A percentile compares a stretch with the other conserved stretches of the same genome.
Conservation (phyloP, 179 eudicot genomes). For the Gypsophila paniculata region DNA sequence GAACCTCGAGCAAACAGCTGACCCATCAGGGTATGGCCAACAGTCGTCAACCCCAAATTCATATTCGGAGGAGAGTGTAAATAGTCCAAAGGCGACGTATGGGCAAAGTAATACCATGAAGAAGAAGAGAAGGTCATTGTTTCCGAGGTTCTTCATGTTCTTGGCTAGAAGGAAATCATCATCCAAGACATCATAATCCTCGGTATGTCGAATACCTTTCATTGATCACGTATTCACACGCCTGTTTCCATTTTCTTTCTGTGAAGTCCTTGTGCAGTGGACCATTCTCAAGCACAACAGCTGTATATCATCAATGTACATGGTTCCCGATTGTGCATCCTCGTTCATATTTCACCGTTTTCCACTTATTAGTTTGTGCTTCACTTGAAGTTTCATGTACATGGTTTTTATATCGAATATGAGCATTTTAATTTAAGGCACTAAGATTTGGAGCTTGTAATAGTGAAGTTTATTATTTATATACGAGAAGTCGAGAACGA, state of each 20-base stretch:
- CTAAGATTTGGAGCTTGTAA: slow-evolving; percentile 13
- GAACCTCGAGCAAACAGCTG: slow-evolving; percentile 28
- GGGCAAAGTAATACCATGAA: slow-evolving; percentile 34
- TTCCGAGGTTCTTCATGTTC: slow-evolving; percentile 82
- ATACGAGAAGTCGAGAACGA: too few species aligned
- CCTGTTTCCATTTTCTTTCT: slow-evolving; percentile 10
- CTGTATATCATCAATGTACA: slow-evolving; percentile 18
- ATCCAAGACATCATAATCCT: slow-evolving; percentile 25
- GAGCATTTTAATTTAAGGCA: slow-evolving; percentile 15
- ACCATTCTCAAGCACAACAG: neutral
- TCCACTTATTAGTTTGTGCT: slow-evolving; percentile 13
- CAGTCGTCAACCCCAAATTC: slow-evolving; percentile 19
- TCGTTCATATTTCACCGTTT: neutral
- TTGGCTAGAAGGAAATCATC: slow-evolving; percentile 46
- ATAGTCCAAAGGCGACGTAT: slow-evolving; percentile 34
- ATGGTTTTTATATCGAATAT: slow-evolving; percentile 16
- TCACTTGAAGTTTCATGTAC: slow-evolving; percentile 26
- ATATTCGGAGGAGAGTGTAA: slow-evolving; percentile 7
- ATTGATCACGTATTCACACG: neutral
- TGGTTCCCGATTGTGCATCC: slow-evolving; percentile 18
- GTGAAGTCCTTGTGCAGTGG: slow-evolving; percentile 4
- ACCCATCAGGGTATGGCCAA: slow-evolving; percentile 7
- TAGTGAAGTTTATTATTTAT: slow-evolving; percentile 15
- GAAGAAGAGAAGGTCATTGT: slow-evolving; percentile 60
- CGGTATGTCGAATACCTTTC: neutral